Percentiles rank a stretch among this genome's conserved stretches.
phyloP scores from a whole-genome alignment of 352 stramenopile species.

The Albugo laibachii region DNA sequence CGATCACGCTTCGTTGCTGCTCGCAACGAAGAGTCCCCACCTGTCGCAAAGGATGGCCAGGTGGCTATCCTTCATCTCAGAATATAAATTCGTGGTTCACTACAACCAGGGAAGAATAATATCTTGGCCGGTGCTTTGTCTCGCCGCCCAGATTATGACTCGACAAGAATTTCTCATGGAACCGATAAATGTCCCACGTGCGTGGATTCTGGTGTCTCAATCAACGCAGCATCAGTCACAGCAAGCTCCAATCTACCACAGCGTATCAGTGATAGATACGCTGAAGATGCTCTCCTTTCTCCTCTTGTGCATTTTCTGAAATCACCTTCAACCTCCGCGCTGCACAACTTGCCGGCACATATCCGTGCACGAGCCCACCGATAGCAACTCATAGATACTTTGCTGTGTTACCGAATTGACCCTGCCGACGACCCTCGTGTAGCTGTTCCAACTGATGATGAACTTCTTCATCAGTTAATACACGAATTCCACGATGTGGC shows the following conservation, averaged over 20 bases:
- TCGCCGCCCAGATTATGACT: slow-evolving; percentile 1
- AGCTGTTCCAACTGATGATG: too few species aligned
- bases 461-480: neutral
- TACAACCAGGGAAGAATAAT: slow-evolving; percentile 10
- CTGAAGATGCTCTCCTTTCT: neutral
- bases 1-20: neutral
- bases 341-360: too few species aligned
- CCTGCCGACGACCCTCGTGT: neutral
- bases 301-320: too few species aligned
- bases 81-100: slow-evolving; percentile 11
- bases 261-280: too few species aligned
- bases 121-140: slow-evolving; percentile 11
- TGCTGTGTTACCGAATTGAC: neutral
- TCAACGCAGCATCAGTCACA: neutral
- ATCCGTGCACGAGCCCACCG: neutral
- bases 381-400: neutral
- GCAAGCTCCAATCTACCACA: neutral
- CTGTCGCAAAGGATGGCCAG: slow-evolving; percentile 9
- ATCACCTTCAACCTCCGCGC: neutral
- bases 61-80: slow-evolving; percentile 12
- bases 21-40: neutral
- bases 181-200: neutral
- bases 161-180: neutral
- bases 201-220: neutral
- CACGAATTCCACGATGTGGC: too few species aligned